These are phyloP conservation scores for Zygnema cylindricum DNA, from an alignment of 139 green algal genomes.

Conservation along the genomic window DNA sequence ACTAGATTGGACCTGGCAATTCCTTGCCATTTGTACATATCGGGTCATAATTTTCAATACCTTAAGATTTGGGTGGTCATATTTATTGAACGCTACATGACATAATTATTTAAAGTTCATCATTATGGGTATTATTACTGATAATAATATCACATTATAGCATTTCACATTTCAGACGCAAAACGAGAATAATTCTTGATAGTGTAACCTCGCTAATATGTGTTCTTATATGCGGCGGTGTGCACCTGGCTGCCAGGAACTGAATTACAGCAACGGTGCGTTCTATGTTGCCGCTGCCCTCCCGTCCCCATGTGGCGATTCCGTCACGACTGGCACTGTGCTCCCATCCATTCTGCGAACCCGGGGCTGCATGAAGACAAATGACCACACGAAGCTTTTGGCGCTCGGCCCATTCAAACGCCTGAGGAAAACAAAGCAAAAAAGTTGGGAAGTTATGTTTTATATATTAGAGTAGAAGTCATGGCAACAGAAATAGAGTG, in stretches of 20 bases:
- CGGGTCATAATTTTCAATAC: too few relatives aligned
- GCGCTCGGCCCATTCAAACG: slow-evolving; percentile 24
- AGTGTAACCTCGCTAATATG: neutral
- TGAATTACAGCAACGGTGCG: slow-evolving; percentile 22
- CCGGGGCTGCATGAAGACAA: slow-evolving; percentile 36
- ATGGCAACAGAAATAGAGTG: too few relatives aligned
- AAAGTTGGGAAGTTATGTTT: too few relatives aligned
- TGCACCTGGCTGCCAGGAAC: slow-evolving; percentile 23
- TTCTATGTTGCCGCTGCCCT: slow-evolving; percentile 6
- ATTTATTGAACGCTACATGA: too few relatives aligned
- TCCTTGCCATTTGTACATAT: too few relatives aligned
- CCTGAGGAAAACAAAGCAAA: too few relatives aligned
- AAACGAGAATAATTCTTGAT: neutral
- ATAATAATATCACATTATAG: neutral
- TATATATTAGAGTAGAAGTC: too few relatives aligned
- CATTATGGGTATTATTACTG: too few relatives aligned
- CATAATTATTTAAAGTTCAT: too few relatives aligned
- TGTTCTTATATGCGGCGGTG: neutral
- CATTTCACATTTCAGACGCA: neutral
- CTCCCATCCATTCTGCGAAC: slow-evolving; percentile 53
- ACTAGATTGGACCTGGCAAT: too few relatives aligned
- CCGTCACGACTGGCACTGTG: slow-evolving; percentile 44
- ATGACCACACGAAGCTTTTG: slow-evolving; percentile 37
- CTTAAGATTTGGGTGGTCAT: too few relatives aligned
- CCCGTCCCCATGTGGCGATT: slow-evolving; percentile 7